Evolutionary conservation across 495 filamentous ascomycete genomes (phyloP).

Genomic region (Penicillium cosmopolitanum): DNA sequence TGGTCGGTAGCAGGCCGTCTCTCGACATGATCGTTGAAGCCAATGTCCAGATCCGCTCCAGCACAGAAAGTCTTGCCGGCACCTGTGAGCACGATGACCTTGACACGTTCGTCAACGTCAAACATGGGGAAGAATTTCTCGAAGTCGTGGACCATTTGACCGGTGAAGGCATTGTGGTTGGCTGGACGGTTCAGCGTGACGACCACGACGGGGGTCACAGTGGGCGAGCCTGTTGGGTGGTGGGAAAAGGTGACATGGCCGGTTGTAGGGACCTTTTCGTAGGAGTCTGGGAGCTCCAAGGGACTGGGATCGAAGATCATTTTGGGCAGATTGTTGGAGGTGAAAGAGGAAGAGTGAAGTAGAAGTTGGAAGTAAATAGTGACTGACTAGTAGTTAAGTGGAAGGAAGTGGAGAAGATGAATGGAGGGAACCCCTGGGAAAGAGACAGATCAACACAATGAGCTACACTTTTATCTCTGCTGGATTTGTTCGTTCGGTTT

Average conservation of each 20-base stretch:
- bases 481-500: no score
- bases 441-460: no score
- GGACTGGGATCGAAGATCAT: constrained; percentile 16
- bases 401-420: no score
- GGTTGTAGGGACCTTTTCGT: constrained; percentile 47
- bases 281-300: constrained; percentile 41
- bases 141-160: constrained; percentile 57
- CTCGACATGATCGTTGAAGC: constrained; percentile 38
- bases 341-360: not conserved
- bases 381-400: no score
- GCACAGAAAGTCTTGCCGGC: constrained; percentile 65
- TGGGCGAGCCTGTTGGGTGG: constrained; percentile 48
- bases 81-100: constrained; percentile 61
- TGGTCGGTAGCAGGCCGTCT: constrained; percentile 43
- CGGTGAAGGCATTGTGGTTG: constrained; percentile 67
- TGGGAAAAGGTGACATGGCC: constrained; percentile 58
- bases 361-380: not conserved
- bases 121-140: constrained; percentile 57
- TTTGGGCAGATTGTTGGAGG: not conserved
- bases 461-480: no score
- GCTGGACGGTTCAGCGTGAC: constrained; percentile 60
- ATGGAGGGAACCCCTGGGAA: no score
- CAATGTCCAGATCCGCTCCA: constrained; percentile 66
- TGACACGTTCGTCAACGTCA: constrained; percentile 59
- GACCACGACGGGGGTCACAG: constrained; percentile 58